Base-by-base conservation (phyloP, 139 green algal species). In the Deuterostichococcus epilithicus region DNA sequence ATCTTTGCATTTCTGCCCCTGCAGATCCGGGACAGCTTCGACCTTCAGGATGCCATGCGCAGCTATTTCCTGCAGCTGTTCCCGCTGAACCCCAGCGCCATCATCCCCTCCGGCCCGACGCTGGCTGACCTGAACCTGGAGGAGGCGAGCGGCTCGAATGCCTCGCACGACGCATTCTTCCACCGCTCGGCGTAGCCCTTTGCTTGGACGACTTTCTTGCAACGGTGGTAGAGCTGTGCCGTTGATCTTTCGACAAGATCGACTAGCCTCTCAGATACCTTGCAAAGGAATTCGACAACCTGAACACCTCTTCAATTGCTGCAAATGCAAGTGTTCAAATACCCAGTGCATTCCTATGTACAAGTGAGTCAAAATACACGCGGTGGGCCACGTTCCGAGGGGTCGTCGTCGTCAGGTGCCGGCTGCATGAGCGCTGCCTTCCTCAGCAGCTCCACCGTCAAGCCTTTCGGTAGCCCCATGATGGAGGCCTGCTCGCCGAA, bases 31-130 rank as follows among this genome's bases (percentile, higher is more conserved):
- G 81, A 93, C 63, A 95, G 90, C 15, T 75, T 97, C 0, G 89
- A 98, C 78, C 74, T 97, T 26, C 91, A 92, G 15, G 91, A 85
- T 4, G 89, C 90, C 1, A 78, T 89, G 0, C 63, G 66, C 1
- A 91, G 79, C 69, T 99, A 99, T 80, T 96, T 87, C 73, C 73
- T 44, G 5, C 84, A 85, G 68, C 88, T 99, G 18, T 98, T 98
- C 78, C 95, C 95, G 0, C 81, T 98, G 2, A 98, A 98, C 80
- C 92, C 95, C 0, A 79, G 87, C 6, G 93, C 91, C 34, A 97
- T 99, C 59, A 78, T 98, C 13, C 85, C 92, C 2, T 68, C 73
- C 3, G 92, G 91, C 0, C 92, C 90, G 1, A 91, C 82, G 13
- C 60, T 76, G 35, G 73, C 66, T 28, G 88, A 90, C 60, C 67